These are phyloP conservation scores for Ustilago shanxiensis DNA, from an alignment of 1,284 basidiomycete genomes.

Conservation along the genomic window DNA sequence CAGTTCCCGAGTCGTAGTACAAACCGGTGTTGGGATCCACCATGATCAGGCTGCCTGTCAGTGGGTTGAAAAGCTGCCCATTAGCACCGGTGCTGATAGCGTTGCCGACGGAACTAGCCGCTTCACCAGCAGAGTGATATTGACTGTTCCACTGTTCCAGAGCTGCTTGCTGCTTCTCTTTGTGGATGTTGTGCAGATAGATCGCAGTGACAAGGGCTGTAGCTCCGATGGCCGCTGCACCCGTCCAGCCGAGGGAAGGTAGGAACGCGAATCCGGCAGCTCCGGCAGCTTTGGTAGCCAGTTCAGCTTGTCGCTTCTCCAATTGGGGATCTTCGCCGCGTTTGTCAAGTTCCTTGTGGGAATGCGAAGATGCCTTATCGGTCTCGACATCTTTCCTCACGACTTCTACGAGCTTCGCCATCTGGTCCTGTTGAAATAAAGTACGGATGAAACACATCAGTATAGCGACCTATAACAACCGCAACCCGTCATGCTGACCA, in stretches of 20 bases:
- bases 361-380: not conserved
- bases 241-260: conserved; percentile 15
- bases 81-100: conserved; percentile 38
- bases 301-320: conserved; percentile 17
- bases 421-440: not conserved
- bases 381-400: conserved; percentile 9
- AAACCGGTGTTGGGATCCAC: conserved; percentile 25
- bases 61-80: conserved; percentile 47
- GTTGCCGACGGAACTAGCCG: conserved; percentile 34
- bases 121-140: conserved; percentile 30
- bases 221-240: conserved; percentile 12
- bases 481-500: not conserved
- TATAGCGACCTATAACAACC: not conserved
- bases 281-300: not conserved
- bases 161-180: conserved; percentile 15
- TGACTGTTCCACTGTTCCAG: conserved; percentile 19
- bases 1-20: conserved; percentile 43
- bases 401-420: not conserved
- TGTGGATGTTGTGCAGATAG: conserved; percentile 31
- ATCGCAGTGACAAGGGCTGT: conserved; percentile 14
- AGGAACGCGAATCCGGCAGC: conserved; percentile 4
- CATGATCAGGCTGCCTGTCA: conserved; percentile 32
- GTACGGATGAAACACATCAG: not conserved
- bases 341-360: not conserved
- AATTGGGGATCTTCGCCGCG: not conserved